A percentile compares a stretch with the other conserved stretches of the same genome.
Evolutionary conservation across 2,329 filamentous ascomycete genomes (phyloP).

Genomic region (Neopestalotiopsis clavispora): DNA sequence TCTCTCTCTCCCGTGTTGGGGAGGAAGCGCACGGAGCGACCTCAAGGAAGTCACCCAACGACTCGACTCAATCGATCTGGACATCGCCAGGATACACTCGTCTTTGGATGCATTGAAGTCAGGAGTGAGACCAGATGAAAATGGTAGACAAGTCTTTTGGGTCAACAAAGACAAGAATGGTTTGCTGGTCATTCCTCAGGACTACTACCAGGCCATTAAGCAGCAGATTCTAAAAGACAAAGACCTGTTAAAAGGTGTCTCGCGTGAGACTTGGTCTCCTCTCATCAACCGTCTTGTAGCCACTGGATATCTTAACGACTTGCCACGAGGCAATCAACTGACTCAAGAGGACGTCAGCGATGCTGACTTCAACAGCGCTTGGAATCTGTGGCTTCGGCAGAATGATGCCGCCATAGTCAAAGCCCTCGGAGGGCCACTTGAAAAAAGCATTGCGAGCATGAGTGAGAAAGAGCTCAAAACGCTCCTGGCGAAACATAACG

Average conservation of each 20-base stretch:
- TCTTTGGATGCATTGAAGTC: background rate
- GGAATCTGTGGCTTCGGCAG: constrained; percentile 57
- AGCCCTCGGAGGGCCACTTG: constrained; percentile 33
- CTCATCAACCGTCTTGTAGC: constrained; percentile 8
- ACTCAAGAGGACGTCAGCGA: background rate
- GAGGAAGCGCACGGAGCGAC: background rate
- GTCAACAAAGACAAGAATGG: constrained; percentile 1
- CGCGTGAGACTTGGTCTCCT: background rate
- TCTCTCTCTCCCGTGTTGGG: background rate
- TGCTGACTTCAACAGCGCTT: constrained; percentile 42
- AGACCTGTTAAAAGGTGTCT: constrained; percentile 1
- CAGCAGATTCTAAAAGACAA: constrained; percentile 4
- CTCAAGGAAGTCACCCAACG: background rate
- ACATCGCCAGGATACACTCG: background rate
- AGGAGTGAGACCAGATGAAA: background rate
- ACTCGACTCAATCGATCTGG: background rate
- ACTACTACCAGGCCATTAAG: constrained; percentile 7
- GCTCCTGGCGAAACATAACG: constrained; percentile 28
- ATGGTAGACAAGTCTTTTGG: constrained; percentile 5
- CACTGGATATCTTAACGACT: constrained; percentile 3
- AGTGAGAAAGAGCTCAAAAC: constrained; percentile 36
- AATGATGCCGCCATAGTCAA: constrained; percentile 47
- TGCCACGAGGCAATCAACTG: background rate
- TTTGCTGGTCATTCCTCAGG: background rate
- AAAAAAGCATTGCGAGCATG: constrained; percentile 20